Percentiles rank a stretch among this genome's conserved stretches.
phyloP scores from a whole-genome alignment of 2,329 filamentous ascomycete genomes.

The Cladosporium oxysporum region DNA sequence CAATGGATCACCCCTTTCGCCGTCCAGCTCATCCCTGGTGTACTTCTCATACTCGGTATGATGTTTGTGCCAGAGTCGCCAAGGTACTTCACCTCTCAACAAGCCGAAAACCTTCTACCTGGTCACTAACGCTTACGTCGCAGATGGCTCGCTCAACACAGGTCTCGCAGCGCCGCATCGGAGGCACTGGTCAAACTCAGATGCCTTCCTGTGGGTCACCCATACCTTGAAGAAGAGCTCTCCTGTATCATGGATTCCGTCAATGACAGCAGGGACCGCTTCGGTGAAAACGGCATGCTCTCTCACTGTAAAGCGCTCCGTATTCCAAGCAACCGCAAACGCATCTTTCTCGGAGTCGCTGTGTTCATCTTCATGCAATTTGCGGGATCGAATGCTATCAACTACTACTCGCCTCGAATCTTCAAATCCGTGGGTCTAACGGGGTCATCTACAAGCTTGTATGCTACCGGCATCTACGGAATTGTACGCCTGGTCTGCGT shows the following conservation, averaged over 20 bases:
- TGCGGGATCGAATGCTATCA: conserved; percentile 19
- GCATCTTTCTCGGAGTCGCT: conserved; percentile 16
- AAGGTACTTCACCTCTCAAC: conserved; percentile 6
- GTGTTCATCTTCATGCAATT: conserved; percentile 27
- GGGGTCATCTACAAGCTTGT: conserved; percentile 27
- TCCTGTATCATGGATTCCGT: conserved; percentile 30
- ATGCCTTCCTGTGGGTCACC: conserved; percentile 20
- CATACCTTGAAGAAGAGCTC: conserved; percentile 33
- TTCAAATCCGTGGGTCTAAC: conserved; percentile 29
- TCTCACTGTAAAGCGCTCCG: conserved; percentile 11
- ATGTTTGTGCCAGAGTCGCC: conserved; percentile 36
- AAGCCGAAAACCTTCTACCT: neutral
- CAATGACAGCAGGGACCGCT: conserved; percentile 10
- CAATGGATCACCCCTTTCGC: conserved; percentile 31
- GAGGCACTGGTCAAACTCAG: conserved; percentile 20
- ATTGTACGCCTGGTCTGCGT: conserved; percentile 28
- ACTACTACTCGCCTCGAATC: conserved; percentile 25
- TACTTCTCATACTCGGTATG: conserved; percentile 31
- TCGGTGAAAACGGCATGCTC: neutral
- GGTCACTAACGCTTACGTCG: neutral
- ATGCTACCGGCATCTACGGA: conserved; percentile 30
- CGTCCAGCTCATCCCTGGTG: conserved; percentile 35
- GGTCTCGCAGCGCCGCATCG: conserved; percentile 14
- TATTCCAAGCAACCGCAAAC: conserved; percentile 16
- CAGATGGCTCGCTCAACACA: conserved; percentile 31